phyloP scores from a whole-genome alignment of 805 yeast genomes.

The Metschnikowia dekortorum region DNA sequence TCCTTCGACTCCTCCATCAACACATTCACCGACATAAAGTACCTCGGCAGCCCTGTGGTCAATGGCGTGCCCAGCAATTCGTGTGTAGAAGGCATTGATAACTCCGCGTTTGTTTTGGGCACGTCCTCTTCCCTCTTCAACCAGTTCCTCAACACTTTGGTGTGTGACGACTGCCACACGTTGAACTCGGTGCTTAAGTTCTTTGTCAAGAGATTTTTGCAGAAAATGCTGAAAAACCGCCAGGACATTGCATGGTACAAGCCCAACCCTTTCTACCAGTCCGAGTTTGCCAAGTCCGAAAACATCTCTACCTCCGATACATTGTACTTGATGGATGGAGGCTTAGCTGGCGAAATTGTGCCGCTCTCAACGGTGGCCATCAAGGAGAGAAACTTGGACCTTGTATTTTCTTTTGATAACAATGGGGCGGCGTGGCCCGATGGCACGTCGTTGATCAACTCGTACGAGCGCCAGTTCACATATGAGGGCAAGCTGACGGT shows the following conservation, averaged over 20 bases:
- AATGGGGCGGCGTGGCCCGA: slow-evolving; percentile 30
- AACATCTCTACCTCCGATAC: slow-evolving; percentile 25
- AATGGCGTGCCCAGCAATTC: slow-evolving; percentile 28
- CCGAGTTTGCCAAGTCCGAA: slow-evolving; percentile 25
- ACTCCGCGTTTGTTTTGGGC: slow-evolving; percentile 37
- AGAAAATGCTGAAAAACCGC: slow-evolving; percentile 20
- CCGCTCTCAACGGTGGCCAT: slow-evolving; percentile 32
- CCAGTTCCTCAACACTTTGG: slow-evolving; percentile 30
- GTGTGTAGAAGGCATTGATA: slow-evolving; percentile 36
- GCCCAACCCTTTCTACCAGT: slow-evolving; percentile 36
- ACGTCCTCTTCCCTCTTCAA: slow-evolving; percentile 40
- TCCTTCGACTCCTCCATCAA: slow-evolving; percentile 37
- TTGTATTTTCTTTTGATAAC: slow-evolving; percentile 36
- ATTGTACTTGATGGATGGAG: slow-evolving; percentile 38
- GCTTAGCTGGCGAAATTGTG: slow-evolving; percentile 33
- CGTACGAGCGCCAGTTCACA: slow-evolving; percentile 34
- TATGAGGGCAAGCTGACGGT: slow-evolving; percentile 52
- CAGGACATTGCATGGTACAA: slow-evolving; percentile 32
- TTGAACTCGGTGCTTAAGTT: slow-evolving; percentile 24
- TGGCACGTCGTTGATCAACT: slow-evolving; percentile 28
- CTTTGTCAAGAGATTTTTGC: slow-evolving; percentile 22
- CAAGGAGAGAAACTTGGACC: slow-evolving; percentile 32
- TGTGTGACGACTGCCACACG: slow-evolving; percentile 28
- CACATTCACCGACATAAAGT: slow-evolving; percentile 34
- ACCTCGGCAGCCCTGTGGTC: slow-evolving; percentile 31